Conservation (phyloP, 805 yeast species). For the Ogataea thermomethanolica region DNA sequence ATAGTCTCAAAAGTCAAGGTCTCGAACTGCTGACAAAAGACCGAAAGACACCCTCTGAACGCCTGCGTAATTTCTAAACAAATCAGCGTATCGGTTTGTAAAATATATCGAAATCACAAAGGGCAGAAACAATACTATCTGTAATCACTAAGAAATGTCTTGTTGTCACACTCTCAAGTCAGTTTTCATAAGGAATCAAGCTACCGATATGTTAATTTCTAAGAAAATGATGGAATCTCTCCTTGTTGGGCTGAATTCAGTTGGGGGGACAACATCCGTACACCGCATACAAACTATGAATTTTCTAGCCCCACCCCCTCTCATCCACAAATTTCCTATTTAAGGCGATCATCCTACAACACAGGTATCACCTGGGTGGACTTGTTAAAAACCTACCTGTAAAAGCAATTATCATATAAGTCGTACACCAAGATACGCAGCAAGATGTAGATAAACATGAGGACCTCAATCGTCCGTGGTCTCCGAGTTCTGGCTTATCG, state of each 20-base stretch:
- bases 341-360: neutral
- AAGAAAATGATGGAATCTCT: constrained; percentile 6
- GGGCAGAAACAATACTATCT: constrained; percentile 1
- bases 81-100: neutral
- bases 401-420: neutral
- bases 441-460: too few species aligned
- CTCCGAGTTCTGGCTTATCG: constrained; percentile 14
- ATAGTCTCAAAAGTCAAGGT: too few species aligned
- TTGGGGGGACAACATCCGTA: constrained; percentile 1
- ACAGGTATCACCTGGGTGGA: too few species aligned
- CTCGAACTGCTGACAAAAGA: too few species aligned
- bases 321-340: constrained; percentile 6
- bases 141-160: constrained; percentile 1
- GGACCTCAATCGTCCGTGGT: constrained; percentile 8
- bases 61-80: constrained; percentile 3
- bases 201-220: constrained; percentile 3
- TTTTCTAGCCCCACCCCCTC: neutral
- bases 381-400: constrained; percentile 2
- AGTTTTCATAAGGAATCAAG: constrained; percentile 9
- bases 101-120: constrained; percentile 3
- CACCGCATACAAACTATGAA: neutral
- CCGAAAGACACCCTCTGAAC: constrained; percentile 5
- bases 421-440: too few species aligned
- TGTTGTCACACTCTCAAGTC: constrained; percentile 7
- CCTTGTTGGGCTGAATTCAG: neutral